These are phyloP conservation scores for Aspergillus ruber DNA, from an alignment of 2,329 filamentous ascomycete genomes.

Conservation along the genomic window DNA sequence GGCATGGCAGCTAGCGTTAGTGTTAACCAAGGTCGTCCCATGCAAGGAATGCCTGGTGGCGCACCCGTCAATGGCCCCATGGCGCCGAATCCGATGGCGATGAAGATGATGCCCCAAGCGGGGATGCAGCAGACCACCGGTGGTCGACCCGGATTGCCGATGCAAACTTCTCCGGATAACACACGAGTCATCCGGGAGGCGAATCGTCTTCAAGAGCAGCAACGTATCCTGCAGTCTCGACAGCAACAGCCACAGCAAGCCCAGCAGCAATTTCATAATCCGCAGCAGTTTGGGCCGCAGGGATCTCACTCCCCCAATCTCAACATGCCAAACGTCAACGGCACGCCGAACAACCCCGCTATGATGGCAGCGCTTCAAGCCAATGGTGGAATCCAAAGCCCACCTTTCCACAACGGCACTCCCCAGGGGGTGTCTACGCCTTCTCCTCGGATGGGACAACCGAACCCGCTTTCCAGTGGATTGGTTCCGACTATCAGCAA, in stretches of 20 bases:
- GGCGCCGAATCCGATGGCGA: conserved; percentile 51
- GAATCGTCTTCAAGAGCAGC: conserved; percentile 44
- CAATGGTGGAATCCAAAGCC: conserved; percentile 37
- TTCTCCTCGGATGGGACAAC: conserved; percentile 44
- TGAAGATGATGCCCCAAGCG: conserved; percentile 50
- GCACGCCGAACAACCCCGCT: conserved; percentile 35
- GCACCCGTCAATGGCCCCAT: conserved; percentile 44
- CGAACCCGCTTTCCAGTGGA: conserved; percentile 47
- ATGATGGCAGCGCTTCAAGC: conserved; percentile 42
- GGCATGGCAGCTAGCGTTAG: conserved; percentile 36
- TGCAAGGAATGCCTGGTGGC: conserved; percentile 38
- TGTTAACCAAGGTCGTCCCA: conserved; percentile 33
- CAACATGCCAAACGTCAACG: conserved; percentile 36
- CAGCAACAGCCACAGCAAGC: conserved; percentile 35
- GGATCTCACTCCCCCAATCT: conserved; percentile 41
- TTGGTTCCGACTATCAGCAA: conserved; percentile 51
- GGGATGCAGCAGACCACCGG: conserved; percentile 49
- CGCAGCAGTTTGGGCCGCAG: conserved; percentile 35
- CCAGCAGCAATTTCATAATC: conserved; percentile 32
- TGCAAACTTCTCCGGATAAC: conserved; percentile 52
- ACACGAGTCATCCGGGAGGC: conserved; percentile 44
- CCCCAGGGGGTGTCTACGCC: conserved; percentile 37
- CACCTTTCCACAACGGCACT: conserved; percentile 35
- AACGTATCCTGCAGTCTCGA: conserved; percentile 55
- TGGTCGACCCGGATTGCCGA: conserved; percentile 33